Conservation (phyloP, 345 rosid species). For the Dipteronia sinensis region DNA sequence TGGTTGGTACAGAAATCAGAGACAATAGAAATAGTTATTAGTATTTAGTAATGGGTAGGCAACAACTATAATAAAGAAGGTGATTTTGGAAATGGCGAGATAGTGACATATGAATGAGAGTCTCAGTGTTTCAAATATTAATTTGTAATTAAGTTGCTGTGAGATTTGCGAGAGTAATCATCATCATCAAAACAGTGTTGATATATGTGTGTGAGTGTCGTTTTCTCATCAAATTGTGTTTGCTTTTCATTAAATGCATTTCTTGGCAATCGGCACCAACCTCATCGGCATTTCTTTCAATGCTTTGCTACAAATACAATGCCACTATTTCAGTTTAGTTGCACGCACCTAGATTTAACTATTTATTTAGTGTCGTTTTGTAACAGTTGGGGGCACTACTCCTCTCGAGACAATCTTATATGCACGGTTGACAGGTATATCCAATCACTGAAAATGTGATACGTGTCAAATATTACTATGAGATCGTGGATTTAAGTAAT, state of each 20-base stretch:
- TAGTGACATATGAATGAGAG: background rate
- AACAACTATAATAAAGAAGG: background rate
- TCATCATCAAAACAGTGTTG: background rate
- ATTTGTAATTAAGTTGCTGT: too few species aligned
- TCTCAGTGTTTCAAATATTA: background rate
- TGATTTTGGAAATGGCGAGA: background rate
- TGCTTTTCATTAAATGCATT: background rate
- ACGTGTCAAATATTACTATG: too few species aligned
- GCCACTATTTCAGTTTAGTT: background rate
- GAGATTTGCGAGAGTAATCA: background rate
- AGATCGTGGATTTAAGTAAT: too few species aligned
- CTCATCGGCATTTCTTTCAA: background rate
- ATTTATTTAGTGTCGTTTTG: too few species aligned
- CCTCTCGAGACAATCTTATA: too few species aligned
- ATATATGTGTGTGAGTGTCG: background rate
- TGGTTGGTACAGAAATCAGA: background rate
- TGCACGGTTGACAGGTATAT: too few species aligned
- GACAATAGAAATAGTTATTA: background rate
- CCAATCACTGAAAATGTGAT: too few species aligned
- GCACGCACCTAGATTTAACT: too few species aligned
- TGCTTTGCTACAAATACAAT: background rate
- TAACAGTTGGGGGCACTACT: too few species aligned
- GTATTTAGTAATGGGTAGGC: background rate
- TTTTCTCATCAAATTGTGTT: background rate
- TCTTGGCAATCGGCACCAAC: background rate